phyloP scores from a whole-genome alignment of 495 filamentous ascomycete species.

The Rhypophila decipiens region DNA sequence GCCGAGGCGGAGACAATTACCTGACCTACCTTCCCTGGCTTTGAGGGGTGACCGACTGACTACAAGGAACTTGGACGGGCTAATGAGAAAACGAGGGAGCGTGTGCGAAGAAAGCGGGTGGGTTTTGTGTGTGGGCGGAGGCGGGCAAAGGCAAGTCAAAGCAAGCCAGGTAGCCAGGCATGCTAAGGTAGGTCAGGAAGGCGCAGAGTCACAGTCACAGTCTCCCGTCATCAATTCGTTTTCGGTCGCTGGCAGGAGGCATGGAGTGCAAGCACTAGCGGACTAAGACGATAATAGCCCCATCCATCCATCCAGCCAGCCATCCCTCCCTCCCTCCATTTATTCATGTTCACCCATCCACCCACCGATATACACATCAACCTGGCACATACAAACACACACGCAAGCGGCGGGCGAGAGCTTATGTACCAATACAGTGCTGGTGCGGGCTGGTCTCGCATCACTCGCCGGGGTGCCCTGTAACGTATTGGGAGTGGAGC shows the following conservation, averaged over 20 bases:
- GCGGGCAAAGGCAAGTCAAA: constrained; percentile 20
- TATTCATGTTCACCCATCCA: constrained; percentile 22
- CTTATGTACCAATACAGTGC: neutral
- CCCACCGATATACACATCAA: too few relatives aligned
- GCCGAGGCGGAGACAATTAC: neutral
- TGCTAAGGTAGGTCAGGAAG: constrained; percentile 9
- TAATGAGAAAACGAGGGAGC: constrained; percentile 1
- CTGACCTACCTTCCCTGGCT: neutral
- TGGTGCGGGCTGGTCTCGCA: constrained; percentile 15
- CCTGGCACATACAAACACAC: constrained; percentile 5
- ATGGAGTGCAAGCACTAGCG: neutral
- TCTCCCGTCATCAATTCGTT: constrained; percentile 23
- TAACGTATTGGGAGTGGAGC: constrained; percentile 11
- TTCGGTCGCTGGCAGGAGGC: constrained; percentile 17
- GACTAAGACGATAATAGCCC: neutral
- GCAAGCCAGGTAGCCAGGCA: constrained; percentile 4
- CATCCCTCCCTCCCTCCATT: constrained; percentile 19
- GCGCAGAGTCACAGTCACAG: constrained; percentile 25
- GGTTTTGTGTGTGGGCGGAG: neutral
- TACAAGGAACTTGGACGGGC: neutral
- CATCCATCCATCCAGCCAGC: neutral
- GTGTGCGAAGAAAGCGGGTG: neutral
- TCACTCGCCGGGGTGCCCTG: constrained; percentile 14
- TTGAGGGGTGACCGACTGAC: too few relatives aligned
- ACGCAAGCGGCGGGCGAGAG: too few relatives aligned